phyloP scores from a whole-genome alignment of 2,329 filamentous ascomycete genomes.

The Plectosphaerella cucumerina region DNA sequence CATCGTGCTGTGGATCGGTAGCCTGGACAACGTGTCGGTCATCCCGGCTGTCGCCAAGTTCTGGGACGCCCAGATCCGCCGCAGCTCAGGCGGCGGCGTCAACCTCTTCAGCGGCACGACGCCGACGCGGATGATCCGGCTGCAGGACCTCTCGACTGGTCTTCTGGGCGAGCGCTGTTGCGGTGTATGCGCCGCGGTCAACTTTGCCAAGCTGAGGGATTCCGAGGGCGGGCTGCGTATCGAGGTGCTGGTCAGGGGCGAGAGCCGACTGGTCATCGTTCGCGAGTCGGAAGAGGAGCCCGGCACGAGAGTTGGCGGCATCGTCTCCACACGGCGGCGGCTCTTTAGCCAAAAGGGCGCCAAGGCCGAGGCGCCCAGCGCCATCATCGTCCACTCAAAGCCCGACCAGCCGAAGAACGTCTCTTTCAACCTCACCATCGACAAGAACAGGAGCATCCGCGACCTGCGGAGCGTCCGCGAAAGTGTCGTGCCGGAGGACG shows the following conservation, averaged over 20 bases:
- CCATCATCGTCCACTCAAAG: constrained; percentile 52
- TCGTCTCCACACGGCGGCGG: constrained; percentile 23
- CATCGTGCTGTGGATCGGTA: constrained; percentile 52
- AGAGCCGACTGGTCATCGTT: constrained; percentile 51
- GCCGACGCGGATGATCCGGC: constrained; percentile 50
- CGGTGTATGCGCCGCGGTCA: constrained; percentile 42
- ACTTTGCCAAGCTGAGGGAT: constrained; percentile 20
- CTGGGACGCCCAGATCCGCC: constrained; percentile 56
- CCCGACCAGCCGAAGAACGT: constrained; percentile 31
- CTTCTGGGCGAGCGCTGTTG: constrained; percentile 54
- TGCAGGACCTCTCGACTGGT: constrained; percentile 48
- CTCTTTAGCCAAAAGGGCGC: constrained; percentile 23
- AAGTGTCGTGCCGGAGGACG: constrained; percentile 6
- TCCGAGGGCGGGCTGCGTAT: constrained; percentile 42
- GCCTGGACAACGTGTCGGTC: constrained; percentile 52
- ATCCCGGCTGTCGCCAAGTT: constrained; percentile 52
- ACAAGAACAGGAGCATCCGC: constrained; percentile 20
- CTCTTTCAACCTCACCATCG: constrained; percentile 47
- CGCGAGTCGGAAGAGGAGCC: constrained; percentile 47
- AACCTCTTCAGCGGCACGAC: constrained; percentile 54
- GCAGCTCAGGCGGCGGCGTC: constrained; percentile 42
- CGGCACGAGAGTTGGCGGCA: constrained; percentile 35
- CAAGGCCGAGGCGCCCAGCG: constrained; percentile 38
- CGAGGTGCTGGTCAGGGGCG: constrained; percentile 51
- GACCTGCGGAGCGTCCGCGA: constrained; percentile 5